A percentile compares a stretch with the other conserved stretches of the same genome.
Conservation (phyloP, 352 stramenopile genomes). For the Stramenopiles sp. region DNA sequence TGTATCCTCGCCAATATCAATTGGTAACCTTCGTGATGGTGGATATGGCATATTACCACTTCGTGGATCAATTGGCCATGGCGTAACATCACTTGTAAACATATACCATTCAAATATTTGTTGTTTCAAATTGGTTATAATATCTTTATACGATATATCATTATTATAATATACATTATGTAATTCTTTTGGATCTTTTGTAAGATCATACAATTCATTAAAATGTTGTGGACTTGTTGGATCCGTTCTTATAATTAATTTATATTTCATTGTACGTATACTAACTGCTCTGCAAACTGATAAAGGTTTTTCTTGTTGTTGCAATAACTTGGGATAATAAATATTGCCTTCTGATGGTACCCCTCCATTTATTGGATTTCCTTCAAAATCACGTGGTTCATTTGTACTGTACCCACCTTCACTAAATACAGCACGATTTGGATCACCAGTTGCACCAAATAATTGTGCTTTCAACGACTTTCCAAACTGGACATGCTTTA, state of each 20-base stretch:
- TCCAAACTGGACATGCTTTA: neutral
- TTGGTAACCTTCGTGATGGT: neutral
- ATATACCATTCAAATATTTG: constrained; percentile 3
- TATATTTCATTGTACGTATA: constrained; percentile 1
- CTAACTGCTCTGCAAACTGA: constrained; percentile 9
- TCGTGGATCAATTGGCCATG: constrained; percentile 3
- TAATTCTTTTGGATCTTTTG: constrained; percentile 9
- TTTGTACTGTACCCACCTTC: neutral
- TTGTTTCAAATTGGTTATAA: neutral
- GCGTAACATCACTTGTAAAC: constrained; percentile 1
- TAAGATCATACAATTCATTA: constrained; percentile 12
- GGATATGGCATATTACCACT: neutral
- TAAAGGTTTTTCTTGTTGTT: neutral
- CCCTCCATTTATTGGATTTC: neutral
- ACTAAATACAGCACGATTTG: neutral
- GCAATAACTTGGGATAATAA: neutral
- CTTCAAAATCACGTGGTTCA: constrained; percentile 3
- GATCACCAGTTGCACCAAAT: neutral
- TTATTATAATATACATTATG: constrained; percentile 13
- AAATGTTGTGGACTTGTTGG: constrained; percentile 9
- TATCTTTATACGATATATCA: neutral
- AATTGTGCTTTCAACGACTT: neutral
- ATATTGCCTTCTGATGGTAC: neutral
- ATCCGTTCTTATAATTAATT: constrained; percentile 11
- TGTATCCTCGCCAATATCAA: constrained; percentile 4